phyloP scores from a whole-genome alignment of 2,329 filamentous ascomycete species.

The Aureobasidium mangrovei region DNA sequence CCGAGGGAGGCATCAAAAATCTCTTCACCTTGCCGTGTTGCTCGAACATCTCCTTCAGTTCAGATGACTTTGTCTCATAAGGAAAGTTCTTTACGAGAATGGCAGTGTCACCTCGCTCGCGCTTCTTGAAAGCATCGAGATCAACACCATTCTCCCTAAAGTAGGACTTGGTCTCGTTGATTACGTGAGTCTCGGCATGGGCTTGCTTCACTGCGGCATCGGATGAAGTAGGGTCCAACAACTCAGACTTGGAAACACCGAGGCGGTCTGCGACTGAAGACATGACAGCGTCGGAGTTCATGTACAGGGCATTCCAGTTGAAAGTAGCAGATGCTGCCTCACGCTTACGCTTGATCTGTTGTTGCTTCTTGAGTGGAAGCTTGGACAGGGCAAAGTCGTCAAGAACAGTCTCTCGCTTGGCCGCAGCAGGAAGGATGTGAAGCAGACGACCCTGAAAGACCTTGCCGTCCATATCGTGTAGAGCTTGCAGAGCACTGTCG shows the following conservation, averaged over 20 bases:
- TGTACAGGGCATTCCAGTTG: constrained; percentile 99
- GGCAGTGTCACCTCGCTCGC: constrained; percentile 72
- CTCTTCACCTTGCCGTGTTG: constrained; percentile 73
- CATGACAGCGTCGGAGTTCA: constrained; percentile 90
- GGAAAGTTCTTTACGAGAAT: constrained; percentile 95
- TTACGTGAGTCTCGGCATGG: constrained; percentile 89
- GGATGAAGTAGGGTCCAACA: constrained; percentile 90
- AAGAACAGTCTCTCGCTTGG: constrained; percentile 71
- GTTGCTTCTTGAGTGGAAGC: constrained; percentile 88
- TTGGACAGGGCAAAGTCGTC: constrained; percentile 88
- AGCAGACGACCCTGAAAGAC: constrained; percentile 88
- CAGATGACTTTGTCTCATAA: constrained; percentile 68
- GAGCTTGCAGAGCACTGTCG: constrained; percentile 67
- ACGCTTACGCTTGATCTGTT: constrained; percentile 74
- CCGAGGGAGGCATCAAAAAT: constrained; percentile 84
- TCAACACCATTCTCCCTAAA: constrained; percentile 83
- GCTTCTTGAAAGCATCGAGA: constrained; percentile 79
- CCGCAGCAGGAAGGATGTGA: constrained; percentile 77
- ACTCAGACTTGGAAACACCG: constrained; percentile 80
- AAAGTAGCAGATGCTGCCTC: constrained; percentile 72
- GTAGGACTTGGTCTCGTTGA: constrained; percentile 91
- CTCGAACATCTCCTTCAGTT: constrained; percentile 72
- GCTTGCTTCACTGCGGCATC: constrained; percentile 95
- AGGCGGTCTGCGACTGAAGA: constrained; percentile 78
- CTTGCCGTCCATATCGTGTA: constrained; percentile 68